Conservation (phyloP, 2,329 filamentous ascomycete species). For the Setomelanomma holmii region DNA sequence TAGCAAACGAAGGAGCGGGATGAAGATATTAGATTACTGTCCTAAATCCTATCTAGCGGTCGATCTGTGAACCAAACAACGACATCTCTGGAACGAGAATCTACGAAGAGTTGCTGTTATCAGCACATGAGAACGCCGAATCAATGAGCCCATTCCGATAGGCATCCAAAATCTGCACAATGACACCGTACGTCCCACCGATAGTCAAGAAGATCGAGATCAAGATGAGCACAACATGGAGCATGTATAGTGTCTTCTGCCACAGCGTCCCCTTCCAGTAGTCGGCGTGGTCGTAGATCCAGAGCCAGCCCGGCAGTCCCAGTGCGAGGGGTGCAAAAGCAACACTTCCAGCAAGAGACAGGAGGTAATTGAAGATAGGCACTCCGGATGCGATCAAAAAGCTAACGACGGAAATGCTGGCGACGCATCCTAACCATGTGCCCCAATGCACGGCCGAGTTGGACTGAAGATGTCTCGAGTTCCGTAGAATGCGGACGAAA, state of each 20-base stretch:
- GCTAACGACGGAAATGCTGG: slow-evolving; percentile 51
- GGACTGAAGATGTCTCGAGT: slow-evolving; percentile 59
- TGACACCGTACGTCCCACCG: slow-evolving; percentile 59
- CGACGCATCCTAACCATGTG: slow-evolving; percentile 58
- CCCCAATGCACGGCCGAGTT: slow-evolving; percentile 66
- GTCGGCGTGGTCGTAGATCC: slow-evolving; percentile 58
- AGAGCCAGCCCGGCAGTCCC: slow-evolving; percentile 58
- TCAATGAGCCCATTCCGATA: slow-evolving; percentile 58
- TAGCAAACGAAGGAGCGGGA: too few relatives aligned
- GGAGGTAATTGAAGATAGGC: slow-evolving; percentile 62
- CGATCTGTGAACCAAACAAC: too few relatives aligned
- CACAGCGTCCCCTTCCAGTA: slow-evolving; percentile 48
- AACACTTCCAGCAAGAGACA: slow-evolving; percentile 58
- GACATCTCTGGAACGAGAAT: background rate
- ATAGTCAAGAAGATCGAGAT: slow-evolving; percentile 58
- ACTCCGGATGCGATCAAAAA: slow-evolving; percentile 63
- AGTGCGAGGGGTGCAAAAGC: slow-evolving; percentile 61
- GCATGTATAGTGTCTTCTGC: slow-evolving; percentile 48
- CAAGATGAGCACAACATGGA: slow-evolving; percentile 53
- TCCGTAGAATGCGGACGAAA: slow-evolving; percentile 62
- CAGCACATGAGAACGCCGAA: slow-evolving; percentile 39
- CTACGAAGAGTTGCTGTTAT: slow-evolving; percentile 40
- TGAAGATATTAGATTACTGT: too few relatives aligned
- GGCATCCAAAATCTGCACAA: slow-evolving; percentile 60
- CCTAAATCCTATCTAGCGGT: too few relatives aligned